Base-by-base conservation (phyloP, 306 rosid genomes). In the Trifolium subterraneum region DNA sequence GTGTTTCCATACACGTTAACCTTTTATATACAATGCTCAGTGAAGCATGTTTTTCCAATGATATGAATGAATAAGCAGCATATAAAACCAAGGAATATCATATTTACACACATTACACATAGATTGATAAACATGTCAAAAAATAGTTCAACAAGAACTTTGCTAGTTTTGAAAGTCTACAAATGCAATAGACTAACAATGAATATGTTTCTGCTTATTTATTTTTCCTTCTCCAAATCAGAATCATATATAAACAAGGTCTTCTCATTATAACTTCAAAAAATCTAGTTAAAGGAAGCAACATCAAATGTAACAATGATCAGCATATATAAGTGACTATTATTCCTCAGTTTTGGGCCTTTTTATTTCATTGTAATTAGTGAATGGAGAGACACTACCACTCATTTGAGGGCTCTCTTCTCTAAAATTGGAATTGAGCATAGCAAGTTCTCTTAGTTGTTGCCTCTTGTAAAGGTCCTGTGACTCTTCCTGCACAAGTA, bases 401-500 rank as follows among this genome's bases (percentile, higher is more conserved):
- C 83, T 74, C 64, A 83, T 64, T 80, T 86, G 87, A 71, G 87
- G 89, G 72, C 89, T 86, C 54, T 83, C 89, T 77, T 86, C 89
- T 83, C 89, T 83, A 18, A 74, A 86, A 60, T 86, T 86, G 77
- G 87, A 86, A 71, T 86, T 83, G 4, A 83, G 83, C 83, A 86
- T 74, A 44, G 89, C 89, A 48, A 80, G 87, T 55, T 86, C 89
- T 72, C 89, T 83, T 27, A 86, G 81, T 54, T 86, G 89, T 65
- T 86, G 93, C 59, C 90, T 90, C 86, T 90, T 90, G 76, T 82
- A 87, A 38, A 87, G 68, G 78, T 90, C 96, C 8, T 90, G 92
- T 15, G 93, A 88, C 80, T 90, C 96, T 54, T 90, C 96, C 96
- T 90, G 86, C 78, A 77, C 20, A 74, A 9, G 19, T 65, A 59